Conservation (phyloP, 768 basidiomycete genomes). For the Tulasnella sp. region DNA sequence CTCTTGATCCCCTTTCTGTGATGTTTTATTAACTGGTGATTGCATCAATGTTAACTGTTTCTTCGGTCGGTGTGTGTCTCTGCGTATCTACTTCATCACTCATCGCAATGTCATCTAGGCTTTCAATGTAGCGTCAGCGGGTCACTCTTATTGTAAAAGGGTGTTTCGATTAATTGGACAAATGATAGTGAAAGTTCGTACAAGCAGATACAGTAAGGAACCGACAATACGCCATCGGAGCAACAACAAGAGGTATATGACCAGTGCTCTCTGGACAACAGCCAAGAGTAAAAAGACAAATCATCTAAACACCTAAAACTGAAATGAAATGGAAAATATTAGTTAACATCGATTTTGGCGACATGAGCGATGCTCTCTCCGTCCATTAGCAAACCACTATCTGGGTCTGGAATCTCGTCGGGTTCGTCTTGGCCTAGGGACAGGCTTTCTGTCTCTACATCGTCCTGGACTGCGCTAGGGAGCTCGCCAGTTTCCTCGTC, state of each 20-base stretch:
- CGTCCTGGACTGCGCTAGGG: background rate
- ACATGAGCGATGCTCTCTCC: slow-evolving; percentile 24
- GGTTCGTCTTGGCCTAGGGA: background rate
- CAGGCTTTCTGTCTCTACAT: background rate
- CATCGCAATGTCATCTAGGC: background rate
- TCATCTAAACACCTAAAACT: background rate
- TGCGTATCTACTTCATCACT: background rate
- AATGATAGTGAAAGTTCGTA: background rate
- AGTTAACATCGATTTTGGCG: slow-evolving; percentile 24
- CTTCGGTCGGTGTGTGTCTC: background rate
- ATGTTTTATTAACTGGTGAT: background rate
- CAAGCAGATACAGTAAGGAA: slow-evolving; percentile 5
- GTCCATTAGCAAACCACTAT: slow-evolving; percentile 21
- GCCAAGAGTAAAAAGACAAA: background rate
- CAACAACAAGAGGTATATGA: background rate
- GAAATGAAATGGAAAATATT: background rate
- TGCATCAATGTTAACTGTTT: background rate
- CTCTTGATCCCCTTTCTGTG: background rate
- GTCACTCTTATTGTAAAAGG: background rate
- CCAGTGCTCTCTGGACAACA: background rate
- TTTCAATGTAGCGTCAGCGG: background rate
- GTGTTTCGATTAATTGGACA: background rate
- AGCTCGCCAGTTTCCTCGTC: slow-evolving; percentile 16
- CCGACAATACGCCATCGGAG: background rate
- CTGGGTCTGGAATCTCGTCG: slow-evolving; percentile 4